Base-by-base conservation (phyloP, 148 eudicot species). In the Rheum nobile region DNA sequence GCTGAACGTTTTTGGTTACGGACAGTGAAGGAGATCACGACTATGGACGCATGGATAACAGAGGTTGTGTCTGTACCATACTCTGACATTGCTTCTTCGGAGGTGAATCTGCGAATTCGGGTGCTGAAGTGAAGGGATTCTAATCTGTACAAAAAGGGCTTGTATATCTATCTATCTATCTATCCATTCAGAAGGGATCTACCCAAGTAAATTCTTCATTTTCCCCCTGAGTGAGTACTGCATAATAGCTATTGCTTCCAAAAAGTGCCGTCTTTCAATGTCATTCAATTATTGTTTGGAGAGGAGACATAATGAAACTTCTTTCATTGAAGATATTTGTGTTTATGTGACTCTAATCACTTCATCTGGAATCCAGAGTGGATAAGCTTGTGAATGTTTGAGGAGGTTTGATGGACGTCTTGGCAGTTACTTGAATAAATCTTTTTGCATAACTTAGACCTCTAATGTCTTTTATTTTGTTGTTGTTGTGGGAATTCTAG, bases 41-140 rank as follows among this genome's bases (percentile, higher is more conserved):
- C 38, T 47, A 43, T 72, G 74, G 57, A 5, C 28, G 61, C 22
- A 44, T 72, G 74, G 48, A 72, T 1, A 72, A 19, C 8, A 29
- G 74, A 72, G 61, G 61, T 13, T 72, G 61, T 16, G 24, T 43
- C n/a, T 72, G 74, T 72, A 72, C 55, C 38, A 72, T 72, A 11
- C 39, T 72, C 11, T 72, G 61, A 72, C 48, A 70, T 38, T 35
- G 43, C 72, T 69, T 69, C 44, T 69, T 29, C 28, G 73, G 73
- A 50, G 8, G 57, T n/a, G 8, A 50, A 50, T n/a, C 24, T 44
- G 24, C 24, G 17, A 50, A 50, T 19, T 22, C 63, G 11, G 35
- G 67, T 17, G 24, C 31, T 22, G 31, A 26, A 22, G 31, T 22
- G 31, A 26, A 22, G 31, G 14, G 29, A 24, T 61, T 61, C 3